These are phyloP conservation scores for Alternaria brassicicola DNA, from an alignment of 2,329 filamentous ascomycete genomes.

Conservation along the genomic window DNA sequence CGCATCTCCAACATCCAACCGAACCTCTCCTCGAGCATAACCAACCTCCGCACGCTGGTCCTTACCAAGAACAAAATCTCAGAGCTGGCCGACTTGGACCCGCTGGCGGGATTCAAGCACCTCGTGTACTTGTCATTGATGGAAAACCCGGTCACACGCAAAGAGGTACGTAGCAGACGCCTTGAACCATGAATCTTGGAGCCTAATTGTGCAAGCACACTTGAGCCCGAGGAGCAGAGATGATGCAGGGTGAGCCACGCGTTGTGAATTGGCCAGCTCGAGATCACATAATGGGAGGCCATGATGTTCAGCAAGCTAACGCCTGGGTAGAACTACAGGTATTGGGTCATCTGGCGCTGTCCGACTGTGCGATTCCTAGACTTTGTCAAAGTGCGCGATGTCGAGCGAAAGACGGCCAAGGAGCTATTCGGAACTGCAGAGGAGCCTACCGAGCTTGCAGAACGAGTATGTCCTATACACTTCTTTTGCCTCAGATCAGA, in stretches of 20 bases:
- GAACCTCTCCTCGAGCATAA: conserved; percentile 74
- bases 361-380: conserved; percentile 88
- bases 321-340: conserved; percentile 76
- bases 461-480: conserved; percentile 16
- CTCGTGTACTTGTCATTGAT: conserved; percentile 81
- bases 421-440: conserved; percentile 83
- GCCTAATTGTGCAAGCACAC: conserved; percentile 28
- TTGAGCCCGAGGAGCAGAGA: conserved; percentile 8
- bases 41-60: conserved; percentile 80
- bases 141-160: conserved; percentile 89
- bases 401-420: conserved; percentile 74
- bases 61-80: conserved; percentile 80
- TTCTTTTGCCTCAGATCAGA: neutral
- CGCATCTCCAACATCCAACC: conserved; percentile 82
- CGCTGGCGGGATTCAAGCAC: conserved; percentile 69
- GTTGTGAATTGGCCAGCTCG: neutral
- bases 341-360: conserved; percentile 88
- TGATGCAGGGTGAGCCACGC: neutral
- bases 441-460: conserved; percentile 78
- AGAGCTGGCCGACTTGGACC: conserved; percentile 87
- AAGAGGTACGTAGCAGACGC: conserved; percentile 68
- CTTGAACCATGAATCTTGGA: conserved; percentile 3
- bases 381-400: conserved; percentile 87
- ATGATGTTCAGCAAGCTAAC: conserved; percentile 14
- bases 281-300: neutral